Base-by-base conservation (phyloP, 2,329 filamentous ascomycete species). In the Dactylellina drechsleri region DNA sequence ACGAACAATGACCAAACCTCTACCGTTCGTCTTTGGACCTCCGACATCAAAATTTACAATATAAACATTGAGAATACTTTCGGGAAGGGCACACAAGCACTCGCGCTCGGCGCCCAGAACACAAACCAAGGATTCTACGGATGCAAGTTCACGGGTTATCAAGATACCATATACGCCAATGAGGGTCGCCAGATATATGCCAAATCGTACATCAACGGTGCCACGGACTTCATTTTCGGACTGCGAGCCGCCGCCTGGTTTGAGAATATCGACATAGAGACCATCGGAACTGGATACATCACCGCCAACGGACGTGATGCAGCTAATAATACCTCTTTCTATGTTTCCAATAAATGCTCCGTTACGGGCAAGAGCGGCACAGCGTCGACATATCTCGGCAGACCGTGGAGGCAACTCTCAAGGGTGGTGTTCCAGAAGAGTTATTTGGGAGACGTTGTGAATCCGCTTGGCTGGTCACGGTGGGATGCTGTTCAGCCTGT, bases 221-320 rank as follows among this genome's bases (percentile, higher is more conserved):
- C 86, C 1, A 85, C 86, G 53, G 87, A 89, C 78, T 88, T 88
- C 79, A 86, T 88, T 77, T 89, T 89, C 79, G 85, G 87, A 59
- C 83, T 87, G 80, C 77, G 83, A 60, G 83, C 85, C 36, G 80
- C 81, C 58, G 82, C 84, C 54, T 89, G 85, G 86, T 86, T 85
- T 79, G 84, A 87, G 64, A 77, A 81, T 13, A 83, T 83, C 70
- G 83, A 84, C 56, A 85, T 88, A 73, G 81, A 83, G 50, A 84
- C 85, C 50, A 80, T 85, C 8, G 79, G 81, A n/a, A 81, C 81
- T 0, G 85, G 85, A 13, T 85, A 82, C 77, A 82, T 86, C 71
- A 85, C 84, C 5, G 84, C 84, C 58, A 82, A 82, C 62, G 85
- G 85, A 7, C 82, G 85, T 49, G 65, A 81, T 20, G 80, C 81